These are phyloP conservation scores for Termitomyces sp. DNA, from an alignment of 768 basidiomycete genomes.

Conservation along the genomic window DNA sequence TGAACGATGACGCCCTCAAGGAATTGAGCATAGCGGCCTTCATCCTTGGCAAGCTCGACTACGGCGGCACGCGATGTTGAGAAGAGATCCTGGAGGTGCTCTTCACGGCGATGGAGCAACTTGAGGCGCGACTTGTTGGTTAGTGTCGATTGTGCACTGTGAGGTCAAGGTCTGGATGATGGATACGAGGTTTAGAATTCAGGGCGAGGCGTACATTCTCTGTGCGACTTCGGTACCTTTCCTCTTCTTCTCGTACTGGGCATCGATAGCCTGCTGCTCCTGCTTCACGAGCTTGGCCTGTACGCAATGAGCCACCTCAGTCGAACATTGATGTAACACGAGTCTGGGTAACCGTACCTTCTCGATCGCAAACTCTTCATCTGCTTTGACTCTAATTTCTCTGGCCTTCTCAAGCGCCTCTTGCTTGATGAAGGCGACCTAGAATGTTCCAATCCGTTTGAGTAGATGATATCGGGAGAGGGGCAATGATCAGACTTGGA, in stretches of 20 bases:
- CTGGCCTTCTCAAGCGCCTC: conserved; percentile 97
- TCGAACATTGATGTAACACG: not conserved
- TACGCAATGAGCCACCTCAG: not conserved
- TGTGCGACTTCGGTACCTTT: conserved; percentile 91
- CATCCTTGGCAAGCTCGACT: conserved; percentile 54
- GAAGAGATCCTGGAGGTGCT: conserved; percentile 89
- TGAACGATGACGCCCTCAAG: conserved; percentile 83
- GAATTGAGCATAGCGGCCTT: conserved; percentile 72
- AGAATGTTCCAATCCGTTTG: conserved; percentile 2
- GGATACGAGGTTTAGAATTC: conserved; percentile 3
- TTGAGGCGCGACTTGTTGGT: conserved; percentile 94
- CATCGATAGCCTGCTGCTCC: conserved; percentile 92
- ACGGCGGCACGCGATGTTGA: conserved; percentile 59
- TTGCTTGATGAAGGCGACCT: conserved; percentile 99
- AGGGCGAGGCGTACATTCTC: conserved; percentile 69
- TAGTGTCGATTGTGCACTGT: conserved; percentile 88
- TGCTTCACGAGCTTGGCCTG: conserved; percentile 97
- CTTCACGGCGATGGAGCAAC: conserved; percentile 87
- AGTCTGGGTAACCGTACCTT: conserved; percentile 49
- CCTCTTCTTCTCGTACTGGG: conserved; percentile 91
- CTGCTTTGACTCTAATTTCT: conserved; percentile 95
- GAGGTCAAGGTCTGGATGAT: not conserved
- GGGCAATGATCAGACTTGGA: conserved; percentile 4
- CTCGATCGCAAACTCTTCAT: conserved; percentile 98
- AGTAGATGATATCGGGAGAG: not conserved